A percentile compares a stretch with the other conserved stretches of the same genome.
phyloP scores from a whole-genome alignment of 371 early-diverging fungal species.

The Mucor indicus region DNA sequence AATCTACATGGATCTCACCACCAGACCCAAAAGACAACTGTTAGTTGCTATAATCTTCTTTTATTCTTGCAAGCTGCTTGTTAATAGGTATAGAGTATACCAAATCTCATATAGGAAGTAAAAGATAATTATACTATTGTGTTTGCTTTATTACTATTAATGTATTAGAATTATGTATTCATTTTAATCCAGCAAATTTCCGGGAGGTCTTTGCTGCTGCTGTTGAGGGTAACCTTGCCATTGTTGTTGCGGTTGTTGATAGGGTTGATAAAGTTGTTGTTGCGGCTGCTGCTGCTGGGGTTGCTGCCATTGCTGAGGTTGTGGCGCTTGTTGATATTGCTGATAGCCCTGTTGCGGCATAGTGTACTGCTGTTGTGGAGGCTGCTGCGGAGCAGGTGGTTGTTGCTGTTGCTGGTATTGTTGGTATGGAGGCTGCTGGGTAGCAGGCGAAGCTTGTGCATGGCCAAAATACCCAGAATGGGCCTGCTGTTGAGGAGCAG shows the following conservation, averaged over 20 bases:
- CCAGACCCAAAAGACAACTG: too few species aligned
- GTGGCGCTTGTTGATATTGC: not conserved
- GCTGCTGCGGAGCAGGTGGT: not conserved
- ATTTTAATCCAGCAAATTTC: not conserved
- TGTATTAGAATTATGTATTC: too few species aligned
- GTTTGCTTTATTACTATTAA: too few species aligned
- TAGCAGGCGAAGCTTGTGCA: not conserved
- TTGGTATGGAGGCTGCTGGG: not conserved
- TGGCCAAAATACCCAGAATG: not conserved
- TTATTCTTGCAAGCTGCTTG: too few species aligned
- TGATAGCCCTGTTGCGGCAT: too few species aligned
- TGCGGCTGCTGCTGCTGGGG: not conserved
- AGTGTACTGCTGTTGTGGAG: too few species aligned
- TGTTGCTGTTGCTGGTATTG: not conserved
- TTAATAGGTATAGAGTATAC: too few species aligned
- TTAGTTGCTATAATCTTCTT: too few species aligned
- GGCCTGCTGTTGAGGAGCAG: not conserved
- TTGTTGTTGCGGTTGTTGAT: not conserved
- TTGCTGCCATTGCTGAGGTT: not conserved
- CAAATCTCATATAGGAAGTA: too few species aligned
- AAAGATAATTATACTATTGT: too few species aligned
- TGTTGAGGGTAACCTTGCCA: too few species aligned
- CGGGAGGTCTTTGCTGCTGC: not conserved
- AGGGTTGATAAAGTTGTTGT: not conserved
- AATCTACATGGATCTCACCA: too few species aligned